phyloP scores from a whole-genome alignment of 164 flowering plant species.

The Vitis amurensis region DNA sequence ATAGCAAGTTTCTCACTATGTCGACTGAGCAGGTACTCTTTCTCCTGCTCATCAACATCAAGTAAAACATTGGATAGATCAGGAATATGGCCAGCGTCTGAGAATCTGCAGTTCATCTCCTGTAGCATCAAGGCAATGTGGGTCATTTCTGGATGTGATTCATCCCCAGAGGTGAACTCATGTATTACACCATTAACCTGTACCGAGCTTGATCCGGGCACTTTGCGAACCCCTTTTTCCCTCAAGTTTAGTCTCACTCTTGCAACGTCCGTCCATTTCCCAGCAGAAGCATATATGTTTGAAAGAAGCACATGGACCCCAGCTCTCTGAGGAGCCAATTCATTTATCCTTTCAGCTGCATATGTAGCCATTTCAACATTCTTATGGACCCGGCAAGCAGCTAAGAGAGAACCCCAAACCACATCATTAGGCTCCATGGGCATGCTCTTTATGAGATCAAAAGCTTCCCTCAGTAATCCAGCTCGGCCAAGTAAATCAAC shows the following conservation, averaged over 20 bases:
- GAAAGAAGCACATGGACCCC: conserved; percentile 55
- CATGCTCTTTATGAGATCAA: conserved; percentile 45
- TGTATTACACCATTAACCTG: conserved; percentile 45
- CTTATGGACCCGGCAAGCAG: conserved; percentile 46
- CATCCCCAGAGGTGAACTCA: conserved; percentile 62
- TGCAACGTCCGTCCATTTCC: conserved; percentile 58
- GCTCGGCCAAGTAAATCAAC: conserved; percentile 63
- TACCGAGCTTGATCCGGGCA: conserved; percentile 59
- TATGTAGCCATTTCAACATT: conserved; percentile 38
- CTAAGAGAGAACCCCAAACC: conserved; percentile 50
- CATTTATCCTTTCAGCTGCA: conserved; percentile 35
- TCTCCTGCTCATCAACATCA: conserved; percentile 56
- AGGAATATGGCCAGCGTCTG: conserved; percentile 45
- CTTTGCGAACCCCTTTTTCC: conserved; percentile 48
- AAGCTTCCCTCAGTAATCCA: conserved; percentile 44
- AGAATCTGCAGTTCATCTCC: conserved; percentile 37
- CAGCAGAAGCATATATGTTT: conserved; percentile 57
- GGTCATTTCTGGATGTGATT: conserved; percentile 37
- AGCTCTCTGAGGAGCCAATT: conserved; percentile 30
- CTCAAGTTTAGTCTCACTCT: conserved; percentile 48
- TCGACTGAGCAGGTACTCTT: conserved; percentile 43
- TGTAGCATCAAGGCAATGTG: conserved; percentile 35
- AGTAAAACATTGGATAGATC: conserved; percentile 46
- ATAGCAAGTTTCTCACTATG: conserved; percentile 68
- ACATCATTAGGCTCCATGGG: conserved; percentile 53